Base-by-base conservation (phyloP, 1,284 basidiomycete species). In the Cutaneotrichosporon sp. region DNA sequence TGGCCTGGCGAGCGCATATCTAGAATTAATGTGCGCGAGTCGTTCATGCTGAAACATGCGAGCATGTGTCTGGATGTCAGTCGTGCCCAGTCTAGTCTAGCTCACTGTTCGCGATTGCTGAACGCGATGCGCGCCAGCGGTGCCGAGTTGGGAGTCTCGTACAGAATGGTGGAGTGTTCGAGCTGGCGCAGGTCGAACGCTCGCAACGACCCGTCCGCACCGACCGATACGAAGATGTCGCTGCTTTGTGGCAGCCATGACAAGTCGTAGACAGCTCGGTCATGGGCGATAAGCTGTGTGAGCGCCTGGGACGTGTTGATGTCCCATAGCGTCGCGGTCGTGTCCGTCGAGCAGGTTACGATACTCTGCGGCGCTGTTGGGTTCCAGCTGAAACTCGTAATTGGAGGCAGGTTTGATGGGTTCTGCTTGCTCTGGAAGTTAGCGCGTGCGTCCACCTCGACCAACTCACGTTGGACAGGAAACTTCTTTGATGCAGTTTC, bases 221-320 rank as follows among this genome's bases (percentile, higher is more conserved):
- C 96, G 19, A 98, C 96, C 14, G 90, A 94, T 29, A 97, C 93
- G 74, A 99, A 99, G 60, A 97, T 93, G 72, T 98, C 93, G 4
- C 89, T 88, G 11, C 90, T 94, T n/a, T 86, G 84, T 2, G 96
- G 96, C n/a, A 97, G 83, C 94, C 96, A 97, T 35, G 90, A 92
- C 57, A 74, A 51, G 44, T 74, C 71, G 48, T 69, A 74, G 5
- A 99, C 96, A 72, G 97, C 96, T 43, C 91, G 84, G 79, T 99
- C 96, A 77, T 99, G 96, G 0, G 96, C 96, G 70, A 94, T 94
- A 61, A 93, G 83, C 73, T 99, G 96, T 1, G 96, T 98, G 66
- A 98, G 84, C 14, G 96, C 94, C n/a, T 88, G 86, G 17, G 85
- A 84, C 2, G 90, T 92, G 62, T 96, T 90, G 68, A 99, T 90